Conservation (phyloP, 768 basidiomycete species). For the Galerina sulciceps region DNA sequence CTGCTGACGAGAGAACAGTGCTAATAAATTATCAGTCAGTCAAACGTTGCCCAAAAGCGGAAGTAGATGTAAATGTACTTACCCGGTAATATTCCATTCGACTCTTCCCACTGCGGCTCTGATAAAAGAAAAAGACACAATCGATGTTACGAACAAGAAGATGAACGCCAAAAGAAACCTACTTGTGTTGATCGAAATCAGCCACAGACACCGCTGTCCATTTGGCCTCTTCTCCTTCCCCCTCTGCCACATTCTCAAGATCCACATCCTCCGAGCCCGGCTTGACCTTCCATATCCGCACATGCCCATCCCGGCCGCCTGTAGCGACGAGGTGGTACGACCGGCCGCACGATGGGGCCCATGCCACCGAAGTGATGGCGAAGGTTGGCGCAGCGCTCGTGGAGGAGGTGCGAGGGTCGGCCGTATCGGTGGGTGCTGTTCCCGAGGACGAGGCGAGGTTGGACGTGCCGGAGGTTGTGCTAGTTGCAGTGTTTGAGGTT, state of each 20-base stretch:
- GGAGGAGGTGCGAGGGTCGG: constrained; percentile 24
- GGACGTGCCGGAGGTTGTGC: constrained; percentile 5
- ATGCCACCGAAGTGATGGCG: constrained; percentile 83
- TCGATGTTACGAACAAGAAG: neutral
- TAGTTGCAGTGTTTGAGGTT: constrained; percentile 15
- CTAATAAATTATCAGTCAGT: constrained; percentile 38
- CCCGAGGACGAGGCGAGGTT: neutral
- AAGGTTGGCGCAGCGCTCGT: constrained; percentile 46
- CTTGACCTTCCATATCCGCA: constrained; percentile 87
- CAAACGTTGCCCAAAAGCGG: neutral
- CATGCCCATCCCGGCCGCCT: constrained; percentile 84
- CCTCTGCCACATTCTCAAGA: constrained; percentile 34
- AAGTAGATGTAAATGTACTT: constrained; percentile 15
- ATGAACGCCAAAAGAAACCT: constrained; percentile 19
- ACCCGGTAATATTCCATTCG: constrained; percentile 95
- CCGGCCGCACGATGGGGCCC: constrained; percentile 94
- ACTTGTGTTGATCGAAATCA: constrained; percentile 90
- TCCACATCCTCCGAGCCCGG: constrained; percentile 55
- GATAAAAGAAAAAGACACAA: neutral
- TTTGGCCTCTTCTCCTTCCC: constrained; percentile 48
- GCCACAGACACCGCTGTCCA: constrained; percentile 83
- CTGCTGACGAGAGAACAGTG: constrained; percentile 81
- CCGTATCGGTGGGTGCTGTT: constrained; percentile 9
- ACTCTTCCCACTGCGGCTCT: constrained; percentile 83
- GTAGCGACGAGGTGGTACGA: constrained; percentile 95